phyloP scores from a whole-genome alignment of 306 rosid genomes.

The Boehmeria nivea region DNA sequence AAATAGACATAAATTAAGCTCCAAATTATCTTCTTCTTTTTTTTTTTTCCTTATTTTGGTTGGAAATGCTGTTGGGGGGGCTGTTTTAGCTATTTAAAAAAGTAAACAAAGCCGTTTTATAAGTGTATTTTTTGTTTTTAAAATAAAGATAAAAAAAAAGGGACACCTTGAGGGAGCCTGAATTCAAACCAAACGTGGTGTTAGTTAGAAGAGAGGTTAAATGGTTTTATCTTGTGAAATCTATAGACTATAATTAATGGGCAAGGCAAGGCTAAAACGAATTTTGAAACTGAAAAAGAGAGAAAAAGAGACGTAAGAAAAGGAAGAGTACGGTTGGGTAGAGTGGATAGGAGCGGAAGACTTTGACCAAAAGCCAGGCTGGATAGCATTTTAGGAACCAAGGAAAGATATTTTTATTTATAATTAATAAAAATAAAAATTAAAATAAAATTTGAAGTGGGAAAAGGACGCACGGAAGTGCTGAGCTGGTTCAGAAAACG shows the following conservation, averaged over 20 bases:
- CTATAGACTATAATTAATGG: not conserved
- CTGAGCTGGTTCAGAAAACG: slow-evolving; percentile 38
- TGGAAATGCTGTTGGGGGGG: not conserved
- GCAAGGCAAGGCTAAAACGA: not conserved
- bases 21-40: not conserved
- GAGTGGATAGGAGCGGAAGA: slow-evolving; percentile 21
- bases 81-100: not conserved
- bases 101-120: slow-evolving; percentile 19
- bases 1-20: not conserved
- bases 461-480: slow-evolving; percentile 29
- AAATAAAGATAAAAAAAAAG: too few species aligned
- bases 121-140: not conserved
- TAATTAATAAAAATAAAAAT: not conserved
- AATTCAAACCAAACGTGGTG: slow-evolving; percentile 17
- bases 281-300: not conserved
- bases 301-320: not conserved
- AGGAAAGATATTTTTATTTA: slow-evolving; percentile 1
- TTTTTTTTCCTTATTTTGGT: not conserved
- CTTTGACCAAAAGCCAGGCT: slow-evolving; percentile 48
- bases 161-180: not conserved
- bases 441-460: not conserved
- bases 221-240: not conserved
- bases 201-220: slow-evolving; percentile 4
- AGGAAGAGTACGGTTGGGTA: not conserved
- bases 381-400: slow-evolving; percentile 26